A percentile compares a stretch with the other conserved stretches of the same genome.
Conservation (phyloP, 768 basidiomycete genomes). For the Podaxis carcinomalis region DNA sequence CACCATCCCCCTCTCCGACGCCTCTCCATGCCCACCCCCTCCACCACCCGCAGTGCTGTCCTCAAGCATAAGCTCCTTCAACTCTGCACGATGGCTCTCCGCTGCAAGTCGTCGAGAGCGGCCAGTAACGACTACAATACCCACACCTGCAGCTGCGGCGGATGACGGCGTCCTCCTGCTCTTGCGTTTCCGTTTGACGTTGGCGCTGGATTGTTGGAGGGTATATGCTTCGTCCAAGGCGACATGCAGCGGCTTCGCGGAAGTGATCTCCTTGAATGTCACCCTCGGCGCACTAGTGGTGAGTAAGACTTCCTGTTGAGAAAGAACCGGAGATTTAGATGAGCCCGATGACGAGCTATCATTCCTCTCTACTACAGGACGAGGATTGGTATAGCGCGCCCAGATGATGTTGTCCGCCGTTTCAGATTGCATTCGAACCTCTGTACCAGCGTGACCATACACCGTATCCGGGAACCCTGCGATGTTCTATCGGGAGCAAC, state of each 20-base stretch:
- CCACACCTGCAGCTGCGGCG: not conserved
- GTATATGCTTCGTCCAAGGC: conserved; percentile 43
- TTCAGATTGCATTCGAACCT: conserved; percentile 69
- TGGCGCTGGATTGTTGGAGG: not conserved
- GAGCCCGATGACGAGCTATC: not conserved
- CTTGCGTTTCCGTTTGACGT: conserved; percentile 3
- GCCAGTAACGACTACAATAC: conserved; percentile 62
- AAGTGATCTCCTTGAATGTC: conserved; percentile 51
- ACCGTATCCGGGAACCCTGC: conserved; percentile 61
- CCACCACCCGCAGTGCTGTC: conserved; percentile 37
- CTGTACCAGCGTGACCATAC: conserved; percentile 61
- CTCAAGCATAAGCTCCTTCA: conserved; percentile 56
- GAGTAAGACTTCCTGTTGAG: not conserved
- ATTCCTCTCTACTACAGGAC: not conserved
- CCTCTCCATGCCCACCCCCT: conserved; percentile 37
- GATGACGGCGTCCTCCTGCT: not conserved
- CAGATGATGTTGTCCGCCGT: conserved; percentile 82
- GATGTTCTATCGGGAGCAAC: conserved; percentile 21
- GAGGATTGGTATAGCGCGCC: conserved; percentile 48
- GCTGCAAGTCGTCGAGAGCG: conserved; percentile 71
- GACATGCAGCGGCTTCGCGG: conserved; percentile 58
- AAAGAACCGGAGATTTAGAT: not conserved
- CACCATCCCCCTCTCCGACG: conserved; percentile 25
- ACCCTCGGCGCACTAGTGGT: conserved; percentile 48
- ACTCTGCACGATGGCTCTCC: conserved; percentile 50